Conservation (phyloP, 495 filamentous ascomycete species). For the Barbatosphaeria neglecta region DNA sequence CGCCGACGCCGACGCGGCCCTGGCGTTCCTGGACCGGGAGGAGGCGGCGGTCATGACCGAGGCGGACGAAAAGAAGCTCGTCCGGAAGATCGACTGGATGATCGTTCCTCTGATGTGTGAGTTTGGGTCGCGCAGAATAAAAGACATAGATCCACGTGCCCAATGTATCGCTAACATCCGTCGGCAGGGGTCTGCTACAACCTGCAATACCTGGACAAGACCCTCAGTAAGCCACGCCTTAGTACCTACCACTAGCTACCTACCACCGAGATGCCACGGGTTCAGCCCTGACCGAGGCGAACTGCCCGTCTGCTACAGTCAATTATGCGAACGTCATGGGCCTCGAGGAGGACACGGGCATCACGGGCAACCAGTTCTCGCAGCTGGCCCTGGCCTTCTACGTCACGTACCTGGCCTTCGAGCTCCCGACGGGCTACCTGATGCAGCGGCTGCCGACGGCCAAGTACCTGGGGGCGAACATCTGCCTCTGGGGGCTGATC, state of each 20-base stretch:
- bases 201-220: conserved; percentile 15
- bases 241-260: too few relatives aligned
- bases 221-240: conserved; percentile 4
- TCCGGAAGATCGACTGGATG: conserved; percentile 11
- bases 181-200: conserved; percentile 10
- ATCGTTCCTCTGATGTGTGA: conserved; percentile 14
- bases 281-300: too few relatives aligned
- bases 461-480: conserved; percentile 44
- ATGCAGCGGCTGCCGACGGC: conserved; percentile 45
- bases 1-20: conserved; percentile 10
- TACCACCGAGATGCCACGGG: too few relatives aligned
- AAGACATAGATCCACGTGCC: too few relatives aligned
- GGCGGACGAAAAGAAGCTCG: conserved; percentile 11
- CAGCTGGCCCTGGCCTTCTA: conserved; percentile 12
- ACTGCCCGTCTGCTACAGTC: conserved; percentile 2
- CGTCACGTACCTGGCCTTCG: conserved; percentile 10
- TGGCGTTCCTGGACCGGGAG: conserved; percentile 10
- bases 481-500: conserved; percentile 35
- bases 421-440: conserved; percentile 39
- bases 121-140: neutral
- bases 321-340: conserved; percentile 18
- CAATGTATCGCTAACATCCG: neutral
- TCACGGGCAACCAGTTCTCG: conserved; percentile 11
- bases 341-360: conserved; percentile 11
- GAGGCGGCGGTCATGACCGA: conserved; percentile 6